Evolutionary conservation across 768 basidiomycete species (phyloP), one percentile per base, ranked within the genome.

Genomic region (Lactifluus pinguis): DNA sequence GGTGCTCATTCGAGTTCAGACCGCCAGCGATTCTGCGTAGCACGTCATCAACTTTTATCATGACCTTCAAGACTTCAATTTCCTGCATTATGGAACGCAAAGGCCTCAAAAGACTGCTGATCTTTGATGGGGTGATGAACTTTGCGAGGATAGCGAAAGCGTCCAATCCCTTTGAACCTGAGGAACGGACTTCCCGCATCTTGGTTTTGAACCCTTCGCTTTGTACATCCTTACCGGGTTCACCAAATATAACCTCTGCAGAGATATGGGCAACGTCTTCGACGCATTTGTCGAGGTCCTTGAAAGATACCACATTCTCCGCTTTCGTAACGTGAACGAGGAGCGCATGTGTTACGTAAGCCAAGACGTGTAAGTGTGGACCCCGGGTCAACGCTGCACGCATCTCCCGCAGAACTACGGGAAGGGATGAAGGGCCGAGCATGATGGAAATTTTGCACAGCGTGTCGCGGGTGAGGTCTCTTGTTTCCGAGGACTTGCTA

Each of bases 171-270:
- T 84, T 84, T n/a, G 90, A 83, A 2, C 85, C 80, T 29, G 92
- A 92, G 10, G 84, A 80, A 36, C 85, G 80, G 32, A 95, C 95
- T 75, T 99, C 95, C 21, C 89, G 82, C 84, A 93, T 89, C 72
- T 90, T 94, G 17, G 93, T 94, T 75, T 86, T 92, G 83, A 95
- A 98, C 29, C 87, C 95, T 66, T 94, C 92, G 3, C 86, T 78
- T 59, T 85, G 83, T 0, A 89, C 85, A 67, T 98, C 92, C 71
- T 89, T 90, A 14, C 89, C 90, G 1, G 95, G 94, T 70, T 94
- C 85, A 30, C 95, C 95, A 66, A 98, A 98, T 55, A 98, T 82
- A 54, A 98, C 95, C 69, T 92, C 93, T 0, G 86, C 84, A 15
- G 89, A 86, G 57, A 98, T 75, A 68, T 88, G 82, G 0, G 89